Evolutionary conservation across 352 stramenopile genomes (phyloP).

Genomic region (Phytopythium mirpurense): DNA sequence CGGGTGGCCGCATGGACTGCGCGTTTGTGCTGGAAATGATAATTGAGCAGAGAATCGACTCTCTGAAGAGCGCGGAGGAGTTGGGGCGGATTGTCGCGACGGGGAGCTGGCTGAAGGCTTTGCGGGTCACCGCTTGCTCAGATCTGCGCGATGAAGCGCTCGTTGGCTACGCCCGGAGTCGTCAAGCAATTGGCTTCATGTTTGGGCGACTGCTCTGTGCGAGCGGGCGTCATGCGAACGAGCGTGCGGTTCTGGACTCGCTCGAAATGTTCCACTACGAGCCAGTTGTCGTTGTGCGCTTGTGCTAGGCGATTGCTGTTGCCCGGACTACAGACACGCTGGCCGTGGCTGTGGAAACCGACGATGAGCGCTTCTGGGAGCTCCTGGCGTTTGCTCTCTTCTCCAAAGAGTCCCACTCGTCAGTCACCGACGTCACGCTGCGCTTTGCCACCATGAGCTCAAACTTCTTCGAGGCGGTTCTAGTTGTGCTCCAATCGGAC

Average conservation of each 20-base stretch:
- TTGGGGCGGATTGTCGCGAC: not conserved
- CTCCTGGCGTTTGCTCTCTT: not conserved
- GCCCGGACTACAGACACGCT: not conserved
- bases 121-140: too few relatives aligned
- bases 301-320: not conserved
- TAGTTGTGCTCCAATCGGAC: not conserved
- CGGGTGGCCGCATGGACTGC: not conserved
- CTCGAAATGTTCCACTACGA: too few relatives aligned
- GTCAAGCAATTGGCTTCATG: not conserved
- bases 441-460: not conserved
- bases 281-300: too few relatives aligned
- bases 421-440: not conserved
- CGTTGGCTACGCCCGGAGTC: not conserved
- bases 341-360: not conserved
- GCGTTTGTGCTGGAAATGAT: not conserved
- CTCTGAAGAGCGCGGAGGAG: too few relatives aligned
- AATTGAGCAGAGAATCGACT: too few relatives aligned
- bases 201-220: not conserved
- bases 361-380: not conserved
- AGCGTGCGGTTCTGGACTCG: not conserved
- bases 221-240: not conserved
- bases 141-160: too few relatives aligned
- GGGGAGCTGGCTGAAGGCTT: too few relatives aligned
- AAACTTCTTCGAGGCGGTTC: not conserved
- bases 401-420: not conserved